Percentiles rank a stretch among this genome's conserved stretches.
Conservation (phyloP, 2,329 filamentous ascomycete genomes). For the Aspergillus floridensis region DNA sequence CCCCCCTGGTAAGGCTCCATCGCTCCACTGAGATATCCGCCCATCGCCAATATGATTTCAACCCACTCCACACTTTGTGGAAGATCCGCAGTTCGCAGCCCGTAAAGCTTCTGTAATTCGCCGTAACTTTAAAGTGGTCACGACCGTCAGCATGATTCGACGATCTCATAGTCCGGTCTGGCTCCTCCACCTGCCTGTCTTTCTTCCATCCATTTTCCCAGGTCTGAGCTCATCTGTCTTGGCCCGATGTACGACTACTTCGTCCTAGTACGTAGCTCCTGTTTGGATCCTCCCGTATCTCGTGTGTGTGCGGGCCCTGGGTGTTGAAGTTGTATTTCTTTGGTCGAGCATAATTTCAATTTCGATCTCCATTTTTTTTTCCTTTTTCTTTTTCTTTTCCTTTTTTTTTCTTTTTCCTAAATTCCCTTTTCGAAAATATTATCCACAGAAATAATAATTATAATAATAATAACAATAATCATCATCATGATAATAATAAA, state of each 20-base stretch:
- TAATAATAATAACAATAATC: background rate
- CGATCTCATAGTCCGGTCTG: conserved; percentile 19
- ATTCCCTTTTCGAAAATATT: background rate
- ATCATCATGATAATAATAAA: background rate
- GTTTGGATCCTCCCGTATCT: conserved; percentile 21
- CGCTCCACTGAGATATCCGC: conserved; percentile 24
- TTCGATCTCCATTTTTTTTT: conserved; percentile 13
- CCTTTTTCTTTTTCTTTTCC: conserved; percentile 10
- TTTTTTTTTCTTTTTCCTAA: conserved; percentile 9
- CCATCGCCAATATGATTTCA: conserved; percentile 26
- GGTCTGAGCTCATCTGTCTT: conserved; percentile 23
- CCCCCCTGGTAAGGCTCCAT: conserved; percentile 26
- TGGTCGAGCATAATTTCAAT: conserved; percentile 13
- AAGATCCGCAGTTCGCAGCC: conserved; percentile 32
- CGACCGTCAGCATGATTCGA: conserved; percentile 20
- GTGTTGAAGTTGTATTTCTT: conserved; percentile 12
- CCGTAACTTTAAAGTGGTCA: conserved; percentile 28
- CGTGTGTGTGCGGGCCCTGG: conserved; percentile 23
- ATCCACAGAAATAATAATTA: background rate
- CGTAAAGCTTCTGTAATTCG: conserved; percentile 31
- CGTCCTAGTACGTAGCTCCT: conserved; percentile 14
- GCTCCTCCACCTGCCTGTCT: conserved; percentile 15
- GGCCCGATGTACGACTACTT: conserved; percentile 10
- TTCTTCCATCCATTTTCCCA: conserved; percentile 13
- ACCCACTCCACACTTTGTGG: conserved; percentile 27